Percentiles rank a stretch among this genome's conserved stretches.
phyloP scores from a whole-genome alignment of 805 yeast species.

The Yarrowia sp. region DNA sequence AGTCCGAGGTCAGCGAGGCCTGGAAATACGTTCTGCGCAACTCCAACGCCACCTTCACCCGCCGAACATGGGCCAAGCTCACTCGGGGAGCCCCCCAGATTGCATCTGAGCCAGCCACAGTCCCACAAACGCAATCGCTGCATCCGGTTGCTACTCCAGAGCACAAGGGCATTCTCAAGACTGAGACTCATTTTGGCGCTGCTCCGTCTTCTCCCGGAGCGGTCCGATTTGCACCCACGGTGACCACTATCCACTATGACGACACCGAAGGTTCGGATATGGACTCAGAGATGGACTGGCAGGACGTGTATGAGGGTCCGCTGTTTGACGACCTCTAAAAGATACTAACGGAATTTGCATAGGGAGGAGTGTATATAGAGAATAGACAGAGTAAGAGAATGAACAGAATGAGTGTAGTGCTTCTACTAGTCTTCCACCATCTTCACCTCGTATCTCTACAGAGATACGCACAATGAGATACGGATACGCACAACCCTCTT shows the following conservation, averaged over 20 bases:
- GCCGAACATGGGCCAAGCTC: constrained; percentile 19
- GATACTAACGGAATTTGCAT: constrained; percentile 2
- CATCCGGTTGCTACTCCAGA: constrained; percentile 7
- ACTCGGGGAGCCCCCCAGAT: background rate
- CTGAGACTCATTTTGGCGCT: constrained; percentile 1
- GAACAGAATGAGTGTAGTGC: too few species aligned
- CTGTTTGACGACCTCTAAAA: constrained; percentile 15
- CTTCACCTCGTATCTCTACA: too few species aligned
- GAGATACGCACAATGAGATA: too few species aligned
- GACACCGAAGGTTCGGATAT: constrained; percentile 14
- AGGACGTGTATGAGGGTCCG: constrained; percentile 12
- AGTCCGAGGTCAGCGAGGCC: constrained; percentile 9
- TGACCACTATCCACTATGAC: constrained; percentile 2
- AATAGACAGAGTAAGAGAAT: too few species aligned
- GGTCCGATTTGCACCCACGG: constrained; percentile 9
- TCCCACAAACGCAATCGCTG: background rate
- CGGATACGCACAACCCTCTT: too few species aligned
- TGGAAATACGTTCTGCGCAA: constrained; percentile 25
- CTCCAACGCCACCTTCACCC: constrained; percentile 17
- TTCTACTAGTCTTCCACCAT: too few species aligned
- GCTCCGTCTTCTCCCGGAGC: constrained; percentile 12
- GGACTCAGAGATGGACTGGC: constrained; percentile 29
- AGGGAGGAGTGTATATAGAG: constrained; percentile 17
- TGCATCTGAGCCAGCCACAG: background rate
- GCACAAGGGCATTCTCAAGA: constrained; percentile 18